Evolutionary conservation across 116 monocot genomes (phyloP), one percentile per base, ranked within the genome.

Genomic region (Phalaenopsis hybrid): DNA sequence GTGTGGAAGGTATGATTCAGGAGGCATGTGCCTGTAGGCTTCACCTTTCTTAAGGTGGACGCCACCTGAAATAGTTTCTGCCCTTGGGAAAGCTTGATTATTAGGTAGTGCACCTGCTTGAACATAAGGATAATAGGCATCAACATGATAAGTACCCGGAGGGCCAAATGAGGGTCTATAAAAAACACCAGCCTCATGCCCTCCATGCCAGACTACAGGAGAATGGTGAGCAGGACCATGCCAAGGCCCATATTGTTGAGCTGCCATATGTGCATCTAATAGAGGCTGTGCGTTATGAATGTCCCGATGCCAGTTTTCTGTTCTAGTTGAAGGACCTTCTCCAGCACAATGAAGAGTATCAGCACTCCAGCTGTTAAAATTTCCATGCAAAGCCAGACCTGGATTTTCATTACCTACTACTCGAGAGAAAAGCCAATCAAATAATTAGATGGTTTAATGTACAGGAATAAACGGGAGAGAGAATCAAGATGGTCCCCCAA

Each of bases 131-230:
- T 91, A 90, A 81, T 84, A 92, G 18, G 70, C 57, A 87, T 91
- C 94, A 79, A 82, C 78, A 59, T 82, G 89, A 85, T 87, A 90
- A 85, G 57, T 72, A 72, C 79, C 89, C 85, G 88, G 85, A 79
- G 84, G 86, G 34, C 83, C 87, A 5, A 70, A 48, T 82, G 92
- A 87, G 12, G 55, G 55, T 85, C 88, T 86, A 57, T 81, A 92
- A 78, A 88, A 80, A 49, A 86, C 92, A 76, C 84, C 88, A 79
- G 80, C 78, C 75, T 86, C 81, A 37, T 84, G 84, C 28, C 86
- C 92, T 85, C 89, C 86, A 81, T 89, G 85, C 91, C 92, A 94
- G 79, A 84, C 57, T 46, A 85, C 89, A 78, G 93, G 86, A 49
- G 94, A 79, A 43, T 88, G 48, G 57, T 83, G 81, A 65, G 86